Percentiles rank a stretch among this genome's conserved stretches.
These are phyloP conservation scores for Durotheca rogersii DNA, from an alignment of 495 filamentous ascomycete genomes.

Conservation along the genomic window DNA sequence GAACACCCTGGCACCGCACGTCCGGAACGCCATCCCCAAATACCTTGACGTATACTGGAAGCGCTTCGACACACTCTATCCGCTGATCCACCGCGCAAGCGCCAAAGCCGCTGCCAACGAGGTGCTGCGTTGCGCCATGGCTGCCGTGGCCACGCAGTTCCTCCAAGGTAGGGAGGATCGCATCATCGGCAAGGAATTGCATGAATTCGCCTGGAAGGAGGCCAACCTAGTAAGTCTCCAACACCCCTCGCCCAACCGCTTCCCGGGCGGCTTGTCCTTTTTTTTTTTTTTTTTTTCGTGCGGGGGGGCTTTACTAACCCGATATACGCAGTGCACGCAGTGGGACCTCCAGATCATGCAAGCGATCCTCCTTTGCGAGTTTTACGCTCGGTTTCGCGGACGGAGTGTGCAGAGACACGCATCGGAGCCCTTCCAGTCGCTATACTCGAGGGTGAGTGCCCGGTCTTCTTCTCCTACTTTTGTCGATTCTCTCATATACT, in stretches of 20 bases:
- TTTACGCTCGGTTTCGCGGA: constrained; percentile 55
- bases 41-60: constrained; percentile 51
- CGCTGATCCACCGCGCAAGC: constrained; percentile 45
- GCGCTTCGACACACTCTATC: constrained; percentile 43
- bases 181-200: constrained; percentile 44
- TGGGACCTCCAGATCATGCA: constrained; percentile 56
- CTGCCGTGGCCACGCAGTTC: constrained; percentile 50
- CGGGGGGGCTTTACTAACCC: too few species aligned
- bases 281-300: too few species aligned
- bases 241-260: too few species aligned
- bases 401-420: constrained; percentile 44
- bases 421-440: constrained; percentile 51
- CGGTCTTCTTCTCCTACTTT: constrained; percentile 36
- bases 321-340: constrained; percentile 36
- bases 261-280: too few species aligned
- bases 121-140: constrained; percentile 50
- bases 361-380: constrained; percentile 56
- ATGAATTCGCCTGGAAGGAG: constrained; percentile 50
- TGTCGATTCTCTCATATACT: constrained; percentile 42
- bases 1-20: constrained; percentile 34
- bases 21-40: constrained; percentile 38
- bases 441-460: constrained; percentile 54
- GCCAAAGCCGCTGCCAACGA: constrained; percentile 42
- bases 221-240: constrained; percentile 36
- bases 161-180: constrained; percentile 48